Conservation (phyloP, 768 basidiomycete species). For the Calocera viscosa region DNA sequence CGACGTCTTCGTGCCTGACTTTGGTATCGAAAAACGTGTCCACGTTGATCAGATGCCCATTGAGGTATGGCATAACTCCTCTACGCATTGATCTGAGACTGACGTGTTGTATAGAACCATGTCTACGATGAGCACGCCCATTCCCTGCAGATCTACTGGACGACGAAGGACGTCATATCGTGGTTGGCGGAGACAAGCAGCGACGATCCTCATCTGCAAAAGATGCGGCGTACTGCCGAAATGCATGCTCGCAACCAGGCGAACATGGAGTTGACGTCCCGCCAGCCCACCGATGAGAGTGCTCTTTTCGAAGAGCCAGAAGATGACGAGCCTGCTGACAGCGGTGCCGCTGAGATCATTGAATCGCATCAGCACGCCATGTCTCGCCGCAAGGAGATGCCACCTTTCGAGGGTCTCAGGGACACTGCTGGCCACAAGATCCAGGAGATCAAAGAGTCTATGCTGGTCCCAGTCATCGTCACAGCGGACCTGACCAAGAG, state of each 20-base stretch:
- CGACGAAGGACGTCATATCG: slow-evolving; percentile 79
- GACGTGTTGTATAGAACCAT: slow-evolving; percentile 50
- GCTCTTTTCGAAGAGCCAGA: slow-evolving; percentile 85
- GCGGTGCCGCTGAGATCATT: slow-evolving; percentile 27
- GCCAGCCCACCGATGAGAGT: slow-evolving; percentile 74
- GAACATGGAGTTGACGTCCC: slow-evolving; percentile 83
- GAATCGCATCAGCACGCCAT: slow-evolving; percentile 61
- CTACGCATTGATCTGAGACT: slow-evolving; percentile 11
- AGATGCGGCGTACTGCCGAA: slow-evolving; percentile 85
- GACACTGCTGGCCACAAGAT: slow-evolving; percentile 77
- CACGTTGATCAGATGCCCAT: slow-evolving; percentile 99
- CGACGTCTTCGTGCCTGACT: slow-evolving; percentile 90
- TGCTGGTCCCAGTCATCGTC: slow-evolving; percentile 89
- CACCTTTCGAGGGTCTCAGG: slow-evolving; percentile 74
- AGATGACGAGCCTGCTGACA: slow-evolving; percentile 59
- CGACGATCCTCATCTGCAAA: slow-evolving; percentile 90
- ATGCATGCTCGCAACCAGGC: slow-evolving; percentile 49
- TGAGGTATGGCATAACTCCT: slow-evolving; percentile 44
- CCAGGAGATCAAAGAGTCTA: slow-evolving; percentile 86
- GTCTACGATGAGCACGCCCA: slow-evolving; percentile 93
- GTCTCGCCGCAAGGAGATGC: slow-evolving; percentile 62
- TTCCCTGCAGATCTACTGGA: slow-evolving; percentile 93
- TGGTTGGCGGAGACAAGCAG: slow-evolving; percentile 85
- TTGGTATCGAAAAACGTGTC: slow-evolving; percentile 97
- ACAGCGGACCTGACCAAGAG: slow-evolving; percentile 92